Conservation (phyloP, 192 early-diverging fungal species). For the Podila minutissima region DNA sequence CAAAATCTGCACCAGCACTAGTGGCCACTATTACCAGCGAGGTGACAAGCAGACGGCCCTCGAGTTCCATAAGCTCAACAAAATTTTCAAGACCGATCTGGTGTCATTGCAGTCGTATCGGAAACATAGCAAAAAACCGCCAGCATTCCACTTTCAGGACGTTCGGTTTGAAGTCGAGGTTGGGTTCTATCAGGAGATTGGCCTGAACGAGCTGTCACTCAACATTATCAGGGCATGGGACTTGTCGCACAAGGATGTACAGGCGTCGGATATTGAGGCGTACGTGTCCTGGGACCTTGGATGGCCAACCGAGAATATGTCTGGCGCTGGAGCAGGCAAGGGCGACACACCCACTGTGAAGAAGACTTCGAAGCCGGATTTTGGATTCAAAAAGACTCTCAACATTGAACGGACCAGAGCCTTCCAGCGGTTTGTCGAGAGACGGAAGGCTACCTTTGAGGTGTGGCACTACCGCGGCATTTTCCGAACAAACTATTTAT, state of each 20-base stretch:
- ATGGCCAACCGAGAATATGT: slow-evolving; percentile 71
- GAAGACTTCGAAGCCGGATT: slow-evolving; percentile 59
- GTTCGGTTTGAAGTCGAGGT: slow-evolving; percentile 61
- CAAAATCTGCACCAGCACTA: slow-evolving; percentile 56
- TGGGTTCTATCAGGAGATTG: slow-evolving; percentile 61
- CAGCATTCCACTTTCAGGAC: slow-evolving; percentile 66
- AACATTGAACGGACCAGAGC: slow-evolving; percentile 67
- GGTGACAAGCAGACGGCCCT: slow-evolving; percentile 62
- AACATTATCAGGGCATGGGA: slow-evolving; percentile 66
- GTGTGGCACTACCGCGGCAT: slow-evolving; percentile 73
- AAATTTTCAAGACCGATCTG: slow-evolving; percentile 63
- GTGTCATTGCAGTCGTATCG: slow-evolving; percentile 57
- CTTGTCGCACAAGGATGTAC: slow-evolving; percentile 62
- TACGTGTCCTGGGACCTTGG: slow-evolving; percentile 79
- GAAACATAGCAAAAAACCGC: slow-evolving; percentile 44
- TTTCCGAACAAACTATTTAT: slow-evolving; percentile 58
- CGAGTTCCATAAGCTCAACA: slow-evolving; percentile 68
- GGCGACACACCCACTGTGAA: slow-evolving; percentile 66
- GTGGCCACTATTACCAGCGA: slow-evolving; percentile 48
- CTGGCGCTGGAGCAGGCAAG: slow-evolving; percentile 65
- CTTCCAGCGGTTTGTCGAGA: slow-evolving; percentile 72
- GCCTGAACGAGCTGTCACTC: slow-evolving; percentile 73
- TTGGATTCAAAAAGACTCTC: slow-evolving; percentile 60
- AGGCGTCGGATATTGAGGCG: slow-evolving; percentile 66
- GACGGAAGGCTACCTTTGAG: slow-evolving; percentile 76